phyloP scores from a whole-genome alignment of 495 filamentous ascomycete genomes.

The Penicillium chermesinum region DNA sequence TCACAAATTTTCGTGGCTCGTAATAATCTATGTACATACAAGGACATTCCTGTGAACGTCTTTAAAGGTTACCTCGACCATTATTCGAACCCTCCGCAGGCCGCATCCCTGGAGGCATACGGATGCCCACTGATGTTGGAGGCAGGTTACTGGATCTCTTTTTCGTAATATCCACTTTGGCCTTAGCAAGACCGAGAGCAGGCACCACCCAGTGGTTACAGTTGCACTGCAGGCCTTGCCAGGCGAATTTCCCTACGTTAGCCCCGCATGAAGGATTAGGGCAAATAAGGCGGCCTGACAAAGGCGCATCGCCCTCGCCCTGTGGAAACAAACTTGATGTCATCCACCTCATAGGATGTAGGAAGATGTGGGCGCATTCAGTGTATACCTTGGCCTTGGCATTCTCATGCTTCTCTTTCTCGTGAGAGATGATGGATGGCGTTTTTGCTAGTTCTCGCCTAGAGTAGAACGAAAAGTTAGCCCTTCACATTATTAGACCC shows the following conservation, averaged over 20 bases:
- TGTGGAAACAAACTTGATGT: constrained; percentile 57
- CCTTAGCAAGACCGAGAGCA: constrained; percentile 78
- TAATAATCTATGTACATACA: constrained; percentile 2
- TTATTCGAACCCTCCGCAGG: constrained; percentile 7
- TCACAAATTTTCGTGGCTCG: no score
- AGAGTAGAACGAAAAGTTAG: background rate
- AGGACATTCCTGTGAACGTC: background rate
- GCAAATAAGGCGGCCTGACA: constrained; percentile 6
- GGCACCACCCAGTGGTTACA: constrained; percentile 88
- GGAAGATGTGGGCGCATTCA: constrained; percentile 75
- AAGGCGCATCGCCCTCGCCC: background rate
- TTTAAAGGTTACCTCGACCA: constrained; percentile 34
- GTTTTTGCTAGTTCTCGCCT: constrained; percentile 61
- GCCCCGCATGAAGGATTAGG: constrained; percentile 18
- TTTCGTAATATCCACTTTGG: constrained; percentile 63
- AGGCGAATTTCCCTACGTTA: constrained; percentile 87
- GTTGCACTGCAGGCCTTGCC: constrained; percentile 91
- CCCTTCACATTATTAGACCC: background rate
- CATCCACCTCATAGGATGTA: constrained; percentile 95
- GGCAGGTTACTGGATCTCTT: constrained; percentile 16
- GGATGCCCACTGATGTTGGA: constrained; percentile 30
- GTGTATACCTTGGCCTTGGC: background rate
- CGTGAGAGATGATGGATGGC: constrained; percentile 56
- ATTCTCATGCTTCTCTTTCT: constrained; percentile 17
- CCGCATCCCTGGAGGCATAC: constrained; percentile 41